Evolutionary conservation across 805 yeast genomes (phyloP).

Genomic region (Candida broadrunensis): DNA sequence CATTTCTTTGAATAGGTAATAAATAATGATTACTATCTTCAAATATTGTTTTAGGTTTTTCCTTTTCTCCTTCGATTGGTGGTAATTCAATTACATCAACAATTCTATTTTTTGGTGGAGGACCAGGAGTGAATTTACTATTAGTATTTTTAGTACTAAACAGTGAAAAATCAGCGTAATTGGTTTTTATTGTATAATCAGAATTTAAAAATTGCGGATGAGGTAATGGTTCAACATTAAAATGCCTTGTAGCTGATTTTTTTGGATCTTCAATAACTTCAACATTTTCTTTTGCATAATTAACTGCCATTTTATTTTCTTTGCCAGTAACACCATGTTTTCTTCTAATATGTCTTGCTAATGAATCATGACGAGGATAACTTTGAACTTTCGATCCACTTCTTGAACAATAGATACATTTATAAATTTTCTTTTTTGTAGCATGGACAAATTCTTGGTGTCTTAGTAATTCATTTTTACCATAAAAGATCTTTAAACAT

Average conservation of each 20-base stretch:
- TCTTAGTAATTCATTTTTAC: constrained; percentile 40
- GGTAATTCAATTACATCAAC: constrained; percentile 11
- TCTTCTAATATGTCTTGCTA: constrained; percentile 42
- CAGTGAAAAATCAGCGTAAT: constrained; percentile 28
- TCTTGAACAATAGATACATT: constrained; percentile 37
- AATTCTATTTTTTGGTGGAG: constrained; percentile 7
- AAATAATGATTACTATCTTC: neutral
- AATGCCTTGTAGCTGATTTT: constrained; percentile 8
- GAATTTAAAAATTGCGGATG: constrained; percentile 28
- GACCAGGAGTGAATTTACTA: constrained; percentile 1
- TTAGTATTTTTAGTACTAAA: constrained; percentile 17
- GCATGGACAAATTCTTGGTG: constrained; percentile 48
- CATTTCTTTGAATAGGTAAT: neutral
- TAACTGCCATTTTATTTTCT: constrained; percentile 43
- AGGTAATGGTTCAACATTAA: constrained; percentile 20
- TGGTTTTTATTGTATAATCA: constrained; percentile 26
- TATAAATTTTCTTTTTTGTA: constrained; percentile 38
- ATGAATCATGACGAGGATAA: constrained; percentile 43
- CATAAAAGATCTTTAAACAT: constrained; percentile 41
- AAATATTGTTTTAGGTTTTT: neutral
- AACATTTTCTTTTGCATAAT: constrained; percentile 41
- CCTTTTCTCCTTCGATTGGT: constrained; percentile 3
- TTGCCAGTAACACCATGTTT: constrained; percentile 44
- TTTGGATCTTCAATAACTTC: constrained; percentile 32
- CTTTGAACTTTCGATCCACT: constrained; percentile 34